Percentiles rank a stretch among this genome's conserved stretches.
phyloP scores from a whole-genome alignment of 2,329 filamentous ascomycete species.

The Talaromyces sp. region DNA sequence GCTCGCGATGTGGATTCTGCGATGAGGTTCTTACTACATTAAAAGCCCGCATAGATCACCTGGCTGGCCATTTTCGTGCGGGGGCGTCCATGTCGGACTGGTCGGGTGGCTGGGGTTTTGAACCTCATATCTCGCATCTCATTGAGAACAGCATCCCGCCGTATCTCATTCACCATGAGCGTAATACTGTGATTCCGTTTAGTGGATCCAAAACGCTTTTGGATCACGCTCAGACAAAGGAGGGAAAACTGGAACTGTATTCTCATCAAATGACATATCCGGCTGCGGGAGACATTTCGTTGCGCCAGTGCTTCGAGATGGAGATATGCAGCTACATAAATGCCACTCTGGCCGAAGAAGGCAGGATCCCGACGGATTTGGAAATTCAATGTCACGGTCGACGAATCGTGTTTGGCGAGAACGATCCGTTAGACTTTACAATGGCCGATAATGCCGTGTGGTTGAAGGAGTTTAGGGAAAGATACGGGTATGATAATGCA shows the following conservation, averaged over 20 bases:
- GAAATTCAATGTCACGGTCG: constrained; percentile 8
- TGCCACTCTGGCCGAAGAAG: background rate
- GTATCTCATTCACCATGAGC: constrained; percentile 33
- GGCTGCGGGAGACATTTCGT: background rate
- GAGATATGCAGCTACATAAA: constrained; percentile 7
- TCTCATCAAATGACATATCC: constrained; percentile 8
- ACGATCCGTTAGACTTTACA: constrained; percentile 11
- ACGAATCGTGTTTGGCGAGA: constrained; percentile 5
- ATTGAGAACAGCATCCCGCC: constrained; percentile 37
- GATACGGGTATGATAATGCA: constrained; percentile 2
- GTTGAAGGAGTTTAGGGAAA: constrained; percentile 9
- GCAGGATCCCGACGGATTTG: constrained; percentile 2
- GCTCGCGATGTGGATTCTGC: constrained; percentile 33
- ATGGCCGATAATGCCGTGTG: constrained; percentile 10
- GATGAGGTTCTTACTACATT: constrained; percentile 25
- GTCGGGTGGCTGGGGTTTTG: constrained; percentile 38
- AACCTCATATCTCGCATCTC: constrained; percentile 29
- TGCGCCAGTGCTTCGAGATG: constrained; percentile 5
- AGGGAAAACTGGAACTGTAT: background rate
- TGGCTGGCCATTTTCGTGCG: constrained; percentile 37
- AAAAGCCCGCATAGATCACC: constrained; percentile 31
- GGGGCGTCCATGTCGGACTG: constrained; percentile 35
- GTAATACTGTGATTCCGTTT: constrained; percentile 23
- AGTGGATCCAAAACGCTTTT: constrained; percentile 1
- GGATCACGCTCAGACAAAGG: background rate